phyloP scores from a whole-genome alignment of 2,329 filamentous ascomycete genomes.

The Passalora sequoiae region DNA sequence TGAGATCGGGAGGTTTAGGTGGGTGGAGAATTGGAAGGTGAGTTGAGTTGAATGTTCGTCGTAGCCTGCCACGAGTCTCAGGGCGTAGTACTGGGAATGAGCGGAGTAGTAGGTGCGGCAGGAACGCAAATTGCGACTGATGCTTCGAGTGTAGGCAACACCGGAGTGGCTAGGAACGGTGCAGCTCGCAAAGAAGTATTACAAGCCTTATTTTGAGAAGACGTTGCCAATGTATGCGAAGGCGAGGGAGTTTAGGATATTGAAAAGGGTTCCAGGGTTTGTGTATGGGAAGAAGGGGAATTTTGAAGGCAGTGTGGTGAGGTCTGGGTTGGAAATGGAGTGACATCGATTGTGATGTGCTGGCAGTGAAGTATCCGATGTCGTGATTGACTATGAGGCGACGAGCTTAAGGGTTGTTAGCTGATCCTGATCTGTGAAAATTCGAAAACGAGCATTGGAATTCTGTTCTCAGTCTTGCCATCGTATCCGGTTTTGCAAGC shows the following conservation, averaged over 20 bases:
- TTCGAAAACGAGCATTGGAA: no score
- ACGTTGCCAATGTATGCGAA: conserved; percentile 41
- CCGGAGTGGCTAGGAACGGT: not conserved
- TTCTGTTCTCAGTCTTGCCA: no score
- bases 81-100: not conserved
- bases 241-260: conserved; percentile 31
- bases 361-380: no score
- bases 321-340: no score
- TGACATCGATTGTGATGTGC: no score
- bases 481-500: no score
- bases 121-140: not conserved
- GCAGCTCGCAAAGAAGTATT: conserved; percentile 36
- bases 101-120: no score
- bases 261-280: conserved; percentile 8
- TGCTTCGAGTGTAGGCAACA: not conserved
- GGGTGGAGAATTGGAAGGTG: conserved; percentile 23
- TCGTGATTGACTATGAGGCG: no score
- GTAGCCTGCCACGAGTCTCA: not conserved
- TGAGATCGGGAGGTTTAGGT: conserved; percentile 12
- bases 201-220: conserved; percentile 37
- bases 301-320: not conserved
- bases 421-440: no score
- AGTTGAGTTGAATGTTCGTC: not conserved
- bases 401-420: no score
- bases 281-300: conserved; percentile 9